These are phyloP conservation scores for Penicillium goetzii DNA, from an alignment of 495 filamentous ascomycete genomes.

Conservation along the genomic window DNA sequence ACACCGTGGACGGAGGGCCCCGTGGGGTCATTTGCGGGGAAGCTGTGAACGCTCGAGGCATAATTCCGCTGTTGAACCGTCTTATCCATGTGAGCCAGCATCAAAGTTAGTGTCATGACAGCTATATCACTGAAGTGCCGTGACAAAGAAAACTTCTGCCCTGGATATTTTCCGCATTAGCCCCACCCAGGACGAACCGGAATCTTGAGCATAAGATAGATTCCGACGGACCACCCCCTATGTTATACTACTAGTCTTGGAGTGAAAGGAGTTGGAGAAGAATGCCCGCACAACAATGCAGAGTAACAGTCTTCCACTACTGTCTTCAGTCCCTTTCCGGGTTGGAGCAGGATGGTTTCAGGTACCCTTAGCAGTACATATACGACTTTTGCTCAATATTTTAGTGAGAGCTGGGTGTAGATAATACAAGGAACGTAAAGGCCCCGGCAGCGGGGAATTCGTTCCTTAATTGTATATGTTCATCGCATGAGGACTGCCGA, in stretches of 20 bases:
- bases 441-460: neutral
- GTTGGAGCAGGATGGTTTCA: no score
- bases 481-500: neutral
- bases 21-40: slow-evolving; percentile 21
- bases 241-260: neutral
- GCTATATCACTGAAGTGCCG: neutral
- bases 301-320: neutral
- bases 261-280: neutral
- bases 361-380: neutral
- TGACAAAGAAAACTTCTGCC: neutral
- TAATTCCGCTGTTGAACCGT: slow-evolving; percentile 14
- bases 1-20: neutral
- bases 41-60: slow-evolving; percentile 12
- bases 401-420: neutral
- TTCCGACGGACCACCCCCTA: neutral
- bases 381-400: no score
- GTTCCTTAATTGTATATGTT: slow-evolving; percentile 9
- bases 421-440: neutral
- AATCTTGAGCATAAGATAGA: slow-evolving; percentile 1
- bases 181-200: neutral
- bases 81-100: neutral
- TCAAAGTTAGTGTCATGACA: neutral
- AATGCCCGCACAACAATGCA: neutral
- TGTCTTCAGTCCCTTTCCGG: neutral
- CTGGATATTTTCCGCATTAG: neutral